Evolutionary conservation across 2,329 filamentous ascomycete genomes (phyloP), one percentile per base, ranked within the genome.

Genomic region (Colletotrichum sp.): DNA sequence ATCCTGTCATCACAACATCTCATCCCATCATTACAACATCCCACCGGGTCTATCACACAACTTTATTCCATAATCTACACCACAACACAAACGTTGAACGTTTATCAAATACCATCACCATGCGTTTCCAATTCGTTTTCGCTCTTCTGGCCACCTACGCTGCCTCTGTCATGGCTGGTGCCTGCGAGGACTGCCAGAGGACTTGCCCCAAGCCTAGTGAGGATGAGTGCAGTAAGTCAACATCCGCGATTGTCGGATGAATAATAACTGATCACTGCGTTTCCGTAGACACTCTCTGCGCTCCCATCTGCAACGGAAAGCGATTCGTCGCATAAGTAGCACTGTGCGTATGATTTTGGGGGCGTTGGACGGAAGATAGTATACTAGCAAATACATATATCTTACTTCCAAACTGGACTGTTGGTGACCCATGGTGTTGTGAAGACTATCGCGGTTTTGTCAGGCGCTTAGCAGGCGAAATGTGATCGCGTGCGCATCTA

Each of bases 41-140:
- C 6, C 59, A 28, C 39, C 66, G 48, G 13, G 21, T 6, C 16
- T 7, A 64, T 59, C 39, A n/a, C 10, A 61, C 16, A 64, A 32
- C 12, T 15, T 24, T n/a, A 57, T 59, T 18, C 16, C 39, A 26
- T 55, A 36, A 15, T 21, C 15, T n/a, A 16, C 8, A 18, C 12
- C 12, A 21, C 7, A 48, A 65, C 15, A 15, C 34, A n/a, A 71
- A 66, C 48, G 16, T 61, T 61, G 48, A 60, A 12, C 43, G 66
- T 65, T 59, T 59, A 61, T 12, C 26, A 18, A 9, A 30, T 39
- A 16, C 52, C 18, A 26, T 6, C 32, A 74, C 26, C 7, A 74
- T 74, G 67, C 71, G 67, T 8, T 65, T 71, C 67, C 71, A 74
- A 10, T 24, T 74, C 12, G 12, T 74, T 6, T 30, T 74, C 48